Evolutionary conservation across 768 basidiomycete species (phyloP), one percentile per base, ranked within the genome.

Genomic region (Hypholoma fasciculare): DNA sequence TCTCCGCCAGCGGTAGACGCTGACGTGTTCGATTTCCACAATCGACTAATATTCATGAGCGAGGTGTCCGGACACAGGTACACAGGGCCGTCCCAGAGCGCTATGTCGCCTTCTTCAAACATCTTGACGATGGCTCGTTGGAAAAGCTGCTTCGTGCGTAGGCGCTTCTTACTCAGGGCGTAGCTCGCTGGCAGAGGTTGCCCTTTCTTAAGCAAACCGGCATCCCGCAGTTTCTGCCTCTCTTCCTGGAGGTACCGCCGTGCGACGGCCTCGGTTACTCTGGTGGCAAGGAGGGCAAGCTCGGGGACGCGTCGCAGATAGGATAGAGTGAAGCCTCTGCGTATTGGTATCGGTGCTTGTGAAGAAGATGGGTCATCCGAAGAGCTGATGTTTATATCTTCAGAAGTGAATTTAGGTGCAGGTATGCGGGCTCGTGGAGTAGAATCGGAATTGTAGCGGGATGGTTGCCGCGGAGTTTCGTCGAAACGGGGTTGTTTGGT

Each of bases 291-390:
- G 12, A 82, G 74, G 0, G 81, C 75, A 3, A 93, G 76, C 62
- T 90, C 90, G 8, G 90, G 89, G 0, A 92, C 87, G 47, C 90
- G 87, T 7, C 89, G 83, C 2, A 93, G 78, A 64, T 91, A 86
- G 0, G 90, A 90, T 7, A 92, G 70, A 0, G 89, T 87, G 67
- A 88, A 90, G 1, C 89, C 88, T 37, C 71, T 69, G 38, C 49
- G 46, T 16, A 56, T 7, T 13, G 46, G 19, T 27, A 43, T 23
- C 42, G 39, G n/a, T 14, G 26, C 8, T 23, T 53, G 36, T 1
- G 51, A 44, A 20, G 42, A 13, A 6, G 50, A 39, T 9, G 38
- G 48, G 13, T 42, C 30, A 13, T 38, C 16, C 30, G 16, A 20
- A 20, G 46, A 42, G 14, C n/a, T 27, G 23, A 48, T 47, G 9